A percentile compares a stretch with the other conserved stretches of the same genome.
These are phyloP conservation scores for Aureobasidium sp. DNA, from an alignment of 2,329 filamentous ascomycete genomes.

Conservation along the genomic window DNA sequence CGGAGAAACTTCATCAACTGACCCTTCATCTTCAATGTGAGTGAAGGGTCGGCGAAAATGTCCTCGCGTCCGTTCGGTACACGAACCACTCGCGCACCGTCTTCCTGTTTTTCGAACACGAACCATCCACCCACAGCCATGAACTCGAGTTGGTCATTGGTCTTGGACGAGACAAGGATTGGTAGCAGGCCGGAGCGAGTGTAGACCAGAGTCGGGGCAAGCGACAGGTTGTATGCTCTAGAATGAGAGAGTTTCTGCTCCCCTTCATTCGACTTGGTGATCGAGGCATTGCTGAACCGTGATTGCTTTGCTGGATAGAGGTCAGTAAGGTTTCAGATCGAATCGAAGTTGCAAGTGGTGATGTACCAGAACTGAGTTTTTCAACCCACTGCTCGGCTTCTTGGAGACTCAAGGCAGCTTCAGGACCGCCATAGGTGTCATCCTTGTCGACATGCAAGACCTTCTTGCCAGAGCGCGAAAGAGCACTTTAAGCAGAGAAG, in stretches of 20 bases:
- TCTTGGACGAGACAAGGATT: conserved; percentile 78
- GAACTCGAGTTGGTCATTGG: conserved; percentile 87
- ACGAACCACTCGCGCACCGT: conserved; percentile 47
- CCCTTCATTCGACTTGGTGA: conserved; percentile 28
- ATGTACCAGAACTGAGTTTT: conserved; percentile 26
- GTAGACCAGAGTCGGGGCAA: conserved; percentile 84
- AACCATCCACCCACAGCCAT: conserved; percentile 90
- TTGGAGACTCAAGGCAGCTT: conserved; percentile 77
- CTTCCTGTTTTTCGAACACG: conserved; percentile 49
- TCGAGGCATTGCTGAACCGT: conserved; percentile 27
- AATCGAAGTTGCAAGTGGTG: not conserved
- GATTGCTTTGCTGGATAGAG: conserved; percentile 14
- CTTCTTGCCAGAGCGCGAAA: conserved; percentile 87
- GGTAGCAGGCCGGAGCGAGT: conserved; percentile 70
- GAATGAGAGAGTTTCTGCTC: conserved; percentile 48
- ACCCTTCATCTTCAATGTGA: conserved; percentile 76
- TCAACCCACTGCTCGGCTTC: conserved; percentile 72
- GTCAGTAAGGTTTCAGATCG: not conserved
- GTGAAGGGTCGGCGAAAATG: conserved; percentile 70
- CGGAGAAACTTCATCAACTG: conserved; percentile 89
- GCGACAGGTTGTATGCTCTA: conserved; percentile 71
- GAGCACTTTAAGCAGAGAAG: conserved; percentile 57
- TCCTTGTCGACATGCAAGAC: conserved; percentile 85
- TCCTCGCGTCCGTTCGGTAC: conserved; percentile 89
- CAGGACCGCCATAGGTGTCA: conserved; percentile 77